A percentile compares a stretch with the other conserved stretches of the same genome.
Conservation (phyloP, 1,284 basidiomycete species). For the Wallemia ichthyophaga region DNA sequence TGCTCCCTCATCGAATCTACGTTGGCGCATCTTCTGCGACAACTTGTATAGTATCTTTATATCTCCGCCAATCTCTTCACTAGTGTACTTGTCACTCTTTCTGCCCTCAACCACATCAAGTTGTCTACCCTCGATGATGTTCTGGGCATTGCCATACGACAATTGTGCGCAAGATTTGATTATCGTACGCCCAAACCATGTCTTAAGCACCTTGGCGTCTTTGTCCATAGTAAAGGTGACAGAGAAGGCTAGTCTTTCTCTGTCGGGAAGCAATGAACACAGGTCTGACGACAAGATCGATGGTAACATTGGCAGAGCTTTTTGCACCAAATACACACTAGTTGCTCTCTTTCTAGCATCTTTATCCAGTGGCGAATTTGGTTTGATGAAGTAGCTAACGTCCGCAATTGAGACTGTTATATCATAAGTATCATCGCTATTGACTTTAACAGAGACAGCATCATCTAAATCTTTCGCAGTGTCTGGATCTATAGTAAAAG, state of each 20-base stretch:
- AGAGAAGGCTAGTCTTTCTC: slow-evolving; percentile 70
- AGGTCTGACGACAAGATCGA: slow-evolving; percentile 65
- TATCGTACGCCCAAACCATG: slow-evolving; percentile 75
- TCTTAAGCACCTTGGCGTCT: slow-evolving; percentile 51
- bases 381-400: slow-evolving; percentile 82
- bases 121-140: slow-evolving; percentile 41
- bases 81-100: slow-evolving; percentile 20
- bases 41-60: slow-evolving; percentile 34
- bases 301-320: slow-evolving; percentile 85
- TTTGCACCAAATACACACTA: slow-evolving; percentile 82
- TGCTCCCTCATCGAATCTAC: slow-evolving; percentile 52
- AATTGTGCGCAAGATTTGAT: slow-evolving; percentile 69
- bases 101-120: slow-evolving; percentile 18
- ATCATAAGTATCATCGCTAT: slow-evolving; percentile 68
- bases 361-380: slow-evolving; percentile 82
- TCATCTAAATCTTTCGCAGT: slow-evolving; percentile 80
- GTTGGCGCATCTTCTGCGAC: slow-evolving; percentile 38
- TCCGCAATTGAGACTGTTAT: slow-evolving; percentile 87
- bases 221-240: slow-evolving; percentile 57
- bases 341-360: slow-evolving; percentile 93
- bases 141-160: slow-evolving; percentile 49
- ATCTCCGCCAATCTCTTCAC: slow-evolving; percentile 38
- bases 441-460: slow-evolving; percentile 57
- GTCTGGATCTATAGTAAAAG: slow-evolving; percentile 80
- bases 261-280: slow-evolving; percentile 61